Evolutionary conservation across 345 rosid species (phyloP), one percentile per base, ranked within the genome.

Genomic region (Arabis hirsuta): DNA sequence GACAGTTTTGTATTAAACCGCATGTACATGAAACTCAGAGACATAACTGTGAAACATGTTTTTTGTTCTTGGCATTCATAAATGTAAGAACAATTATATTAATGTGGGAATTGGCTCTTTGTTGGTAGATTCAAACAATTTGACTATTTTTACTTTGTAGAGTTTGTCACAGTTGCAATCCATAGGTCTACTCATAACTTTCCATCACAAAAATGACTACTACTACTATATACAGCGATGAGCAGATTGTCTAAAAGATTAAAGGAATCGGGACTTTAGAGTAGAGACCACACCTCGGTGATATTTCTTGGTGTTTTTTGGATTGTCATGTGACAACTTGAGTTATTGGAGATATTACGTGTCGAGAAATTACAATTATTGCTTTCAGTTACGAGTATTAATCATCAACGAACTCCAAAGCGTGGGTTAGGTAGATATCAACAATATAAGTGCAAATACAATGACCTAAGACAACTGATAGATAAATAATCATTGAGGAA

Each of bases 321-420:
- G 51, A 20, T n/a, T 55, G 34, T 45, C 46, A 69, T 56, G 55
- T 39, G 55, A 46, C 45, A 45, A 10, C 9, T 31, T 22, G 7
- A 14, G 53, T 57, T 39, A 13, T 48, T 26, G 57, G 2, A 12
- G 16, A 38, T 47, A 45, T 39, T 56, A 65, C 50, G 46, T 66
- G 67, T 29, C 65, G 31, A 19, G 2, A 29, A 52, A 57, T 24
- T 29, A 61, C 77, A 48, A 7, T 56, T 46, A 47, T 41, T 58
- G 67, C 6, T 13, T 65, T 32, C 41, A 1, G 66, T 48, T 65
- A 57, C 10, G 59, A 26, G 38, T 47, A 57, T 41, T 57, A 57
- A 41, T 56, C 53, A 31, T 8, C 59, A 48, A 47, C 60, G 57
- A 57, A 47, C 34, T 73, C 72, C 65, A 41, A 65, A 39, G 29